Percentiles rank a stretch among this genome's conserved stretches.
These are phyloP conservation scores for Marchantia paleacea DNA, from an alignment of 225 moss, liverwort and hornwort species.

Conservation along the genomic window DNA sequence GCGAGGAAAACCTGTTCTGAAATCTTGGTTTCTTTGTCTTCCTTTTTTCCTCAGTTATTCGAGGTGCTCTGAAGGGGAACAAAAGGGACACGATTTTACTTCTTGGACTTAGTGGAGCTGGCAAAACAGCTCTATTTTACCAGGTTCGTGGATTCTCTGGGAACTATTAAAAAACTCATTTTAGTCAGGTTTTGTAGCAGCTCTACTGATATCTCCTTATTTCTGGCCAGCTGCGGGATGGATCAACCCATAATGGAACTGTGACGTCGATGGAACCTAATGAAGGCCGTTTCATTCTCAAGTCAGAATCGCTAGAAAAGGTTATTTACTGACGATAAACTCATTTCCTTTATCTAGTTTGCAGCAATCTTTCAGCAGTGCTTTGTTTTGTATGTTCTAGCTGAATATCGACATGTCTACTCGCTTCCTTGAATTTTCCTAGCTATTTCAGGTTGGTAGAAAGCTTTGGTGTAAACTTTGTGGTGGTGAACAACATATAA, in stretches of 20 bases:
- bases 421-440: too few species aligned
- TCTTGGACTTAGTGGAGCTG: slow-evolving; percentile 79
- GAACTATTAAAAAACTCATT: background rate
- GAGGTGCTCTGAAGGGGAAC: slow-evolving; percentile 62
- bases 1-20: background rate
- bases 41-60: slow-evolving; percentile 39
- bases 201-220: background rate
- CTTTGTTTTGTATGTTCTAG: background rate
- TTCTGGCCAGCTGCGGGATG: slow-evolving; percentile 74
- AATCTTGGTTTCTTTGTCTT: background rate
- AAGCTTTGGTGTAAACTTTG: too few species aligned
- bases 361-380: background rate
- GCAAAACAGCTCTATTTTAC: slow-evolving; percentile 86
- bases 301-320: slow-evolving; percentile 54
- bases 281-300: slow-evolving; percentile 69
- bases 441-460: too few species aligned
- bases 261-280: slow-evolving; percentile 98
- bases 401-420: background rate
- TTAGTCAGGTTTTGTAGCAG: background rate
- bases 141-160: slow-evolving; percentile 45
- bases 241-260: slow-evolving; percentile 80
- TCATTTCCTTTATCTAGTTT: background rate
- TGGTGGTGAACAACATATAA: too few species aligned
- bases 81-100: slow-evolving; percentile 67
- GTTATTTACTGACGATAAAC: slow-evolving; percentile 26